Base-by-base conservation (phyloP, 257 asterid species). In the Primulina eburnea region DNA sequence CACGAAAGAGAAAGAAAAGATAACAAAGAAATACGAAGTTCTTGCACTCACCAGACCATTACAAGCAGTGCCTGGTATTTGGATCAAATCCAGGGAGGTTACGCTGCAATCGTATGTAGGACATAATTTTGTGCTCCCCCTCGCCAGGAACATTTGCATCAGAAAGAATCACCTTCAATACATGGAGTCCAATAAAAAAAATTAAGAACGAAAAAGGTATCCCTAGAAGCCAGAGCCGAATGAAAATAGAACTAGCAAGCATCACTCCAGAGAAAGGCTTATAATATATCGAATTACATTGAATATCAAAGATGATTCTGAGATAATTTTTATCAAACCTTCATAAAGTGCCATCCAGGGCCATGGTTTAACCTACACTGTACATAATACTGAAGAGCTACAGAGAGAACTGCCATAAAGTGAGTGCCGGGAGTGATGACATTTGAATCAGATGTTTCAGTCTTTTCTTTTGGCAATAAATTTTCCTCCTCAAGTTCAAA, bases 61-160 rank as follows among this genome's bases (percentile, higher is more conserved):
- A 94, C 16, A 94, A 82, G 81, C 99, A 94, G 64, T 94, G 99
- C 73, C 86, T 83, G 59, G 96, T 94, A 79, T 94, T 94, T 81
- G 99, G 95, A 82, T 91, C 82, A 80, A 86, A 94, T 32, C 97
- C 97, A 76, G 93, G 88, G 88, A 94, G 82, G 73, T 88, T 89
- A 61, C 97, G 96, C 38, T 94, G 99, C 65, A 82, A 83, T 61
- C 97, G 96, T 65, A 94, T 90, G 81, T 87, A 90, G 74, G 97
- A 86, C 97, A 93, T 90, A 68, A 93, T 79, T 75, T 93, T 93
- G 89, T 93, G 99, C 85, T 93, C 99, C 40, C 97, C 97, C 87
- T 93, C 99, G 17, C 99, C 97, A 80, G 99, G 96, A 80, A 90
- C 96, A 78, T 90, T 93, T 71, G 99, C 85, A 82, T 90, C 99